These are phyloP conservation scores for Salisapilia sapeloensis DNA, from an alignment of 352 stramenopile genomes.

Conservation along the genomic window DNA sequence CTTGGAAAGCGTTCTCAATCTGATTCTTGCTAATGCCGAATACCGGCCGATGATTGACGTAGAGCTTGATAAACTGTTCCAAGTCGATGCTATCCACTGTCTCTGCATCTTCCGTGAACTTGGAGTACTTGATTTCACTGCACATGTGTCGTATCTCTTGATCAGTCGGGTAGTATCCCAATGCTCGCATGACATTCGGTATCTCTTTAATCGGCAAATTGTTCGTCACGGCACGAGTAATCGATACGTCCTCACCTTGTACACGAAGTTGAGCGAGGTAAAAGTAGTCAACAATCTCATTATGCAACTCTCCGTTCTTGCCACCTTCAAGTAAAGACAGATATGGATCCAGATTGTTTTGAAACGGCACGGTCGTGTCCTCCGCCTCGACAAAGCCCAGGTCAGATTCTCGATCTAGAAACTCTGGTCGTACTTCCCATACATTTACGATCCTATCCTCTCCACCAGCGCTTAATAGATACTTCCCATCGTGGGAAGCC, in stretches of 20 bases:
- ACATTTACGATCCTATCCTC: slow-evolving; percentile 84
- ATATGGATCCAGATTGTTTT: slow-evolving; percentile 43
- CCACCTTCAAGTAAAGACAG: slow-evolving; percentile 78
- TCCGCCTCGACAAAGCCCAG: slow-evolving; percentile 35
- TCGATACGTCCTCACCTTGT: slow-evolving; percentile 79
- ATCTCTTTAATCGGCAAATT: slow-evolving; percentile 78
- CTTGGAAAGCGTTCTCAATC: slow-evolving; percentile 59
- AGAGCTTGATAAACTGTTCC: slow-evolving; percentile 79
- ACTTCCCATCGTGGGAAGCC: slow-evolving; percentile 72
- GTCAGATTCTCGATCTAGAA: too few species aligned
- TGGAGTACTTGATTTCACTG: slow-evolving; percentile 70
- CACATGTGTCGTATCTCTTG: slow-evolving; percentile 83
- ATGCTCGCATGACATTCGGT: slow-evolving; percentile 82
- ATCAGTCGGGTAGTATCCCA: slow-evolving; percentile 88
- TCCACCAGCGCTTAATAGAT: slow-evolving; percentile 77
- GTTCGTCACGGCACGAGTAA: slow-evolving; percentile 38
- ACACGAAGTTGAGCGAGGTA: slow-evolving; percentile 86
- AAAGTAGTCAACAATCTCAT: slow-evolving; percentile 92
- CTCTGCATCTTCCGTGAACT: slow-evolving; percentile 60
- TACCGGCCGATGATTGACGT: slow-evolving; percentile 87
- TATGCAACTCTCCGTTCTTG: slow-evolving; percentile 57
- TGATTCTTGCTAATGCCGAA: slow-evolving; percentile 65
- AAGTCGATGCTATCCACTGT: slow-evolving; percentile 43
- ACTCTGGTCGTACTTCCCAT: slow-evolving; percentile 74
- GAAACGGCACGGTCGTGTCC: slow-evolving; percentile 4